Evolutionary conservation across 768 basidiomycete species (phyloP).

Genomic region (Phallus indusiatus): DNA sequence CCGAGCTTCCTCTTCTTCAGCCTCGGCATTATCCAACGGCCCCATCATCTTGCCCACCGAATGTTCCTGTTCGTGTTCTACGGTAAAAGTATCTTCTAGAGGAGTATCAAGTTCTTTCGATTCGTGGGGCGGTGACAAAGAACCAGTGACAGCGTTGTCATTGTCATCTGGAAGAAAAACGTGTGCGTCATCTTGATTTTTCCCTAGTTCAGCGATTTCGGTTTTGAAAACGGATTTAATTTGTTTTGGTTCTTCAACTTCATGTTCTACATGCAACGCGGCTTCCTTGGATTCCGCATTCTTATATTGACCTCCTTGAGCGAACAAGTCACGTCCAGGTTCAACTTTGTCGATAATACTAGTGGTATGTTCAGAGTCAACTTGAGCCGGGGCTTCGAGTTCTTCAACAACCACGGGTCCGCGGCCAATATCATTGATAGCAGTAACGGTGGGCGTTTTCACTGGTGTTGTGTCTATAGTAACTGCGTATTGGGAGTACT

Average conservation of each 20-base stretch:
- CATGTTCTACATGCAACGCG: slow-evolving; percentile 12
- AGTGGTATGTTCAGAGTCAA: slow-evolving; percentile 24
- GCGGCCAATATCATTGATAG: slow-evolving; percentile 43
- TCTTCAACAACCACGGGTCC: slow-evolving; percentile 46
- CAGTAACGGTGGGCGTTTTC: slow-evolving; percentile 30
- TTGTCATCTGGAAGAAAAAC: background rate
- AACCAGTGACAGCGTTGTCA: background rate
- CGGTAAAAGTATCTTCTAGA: background rate
- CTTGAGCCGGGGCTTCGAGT: slow-evolving; percentile 16
- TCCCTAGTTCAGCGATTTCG: background rate
- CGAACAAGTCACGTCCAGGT: slow-evolving; percentile 71
- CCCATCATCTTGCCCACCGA: slow-evolving; percentile 9
- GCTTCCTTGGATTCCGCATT: slow-evolving; percentile 37
- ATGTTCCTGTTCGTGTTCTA: background rate
- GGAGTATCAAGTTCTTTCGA: background rate
- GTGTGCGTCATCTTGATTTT: slow-evolving; percentile 9
- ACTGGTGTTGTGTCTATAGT: slow-evolving; percentile 29
- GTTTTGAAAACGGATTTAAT: slow-evolving; percentile 25
- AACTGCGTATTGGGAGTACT: slow-evolving; percentile 52
- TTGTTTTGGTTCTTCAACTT: slow-evolving; percentile 24
- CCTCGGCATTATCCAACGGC: slow-evolving; percentile 23
- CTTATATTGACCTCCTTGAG: slow-evolving; percentile 30
- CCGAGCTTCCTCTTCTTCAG: slow-evolving; percentile 27
- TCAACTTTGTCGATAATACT: slow-evolving; percentile 47
- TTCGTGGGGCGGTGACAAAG: background rate